These are phyloP conservation scores for Aspergillus felis DNA, from an alignment of 2,329 filamentous ascomycete genomes.

Conservation along the genomic window DNA sequence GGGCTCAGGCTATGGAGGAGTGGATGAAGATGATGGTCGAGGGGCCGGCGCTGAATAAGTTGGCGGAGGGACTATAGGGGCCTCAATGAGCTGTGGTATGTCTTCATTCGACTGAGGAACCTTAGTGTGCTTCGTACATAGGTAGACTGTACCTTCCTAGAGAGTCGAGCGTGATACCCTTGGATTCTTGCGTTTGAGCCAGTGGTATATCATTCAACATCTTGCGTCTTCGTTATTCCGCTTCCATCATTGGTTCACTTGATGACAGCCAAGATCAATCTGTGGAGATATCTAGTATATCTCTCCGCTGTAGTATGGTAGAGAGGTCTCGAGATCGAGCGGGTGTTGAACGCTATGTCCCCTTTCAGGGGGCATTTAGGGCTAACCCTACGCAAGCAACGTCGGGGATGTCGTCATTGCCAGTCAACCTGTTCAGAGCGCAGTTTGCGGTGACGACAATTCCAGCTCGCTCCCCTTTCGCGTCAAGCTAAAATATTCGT, in stretches of 20 bases:
- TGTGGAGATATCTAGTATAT: neutral
- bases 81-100: neutral
- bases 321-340: neutral
- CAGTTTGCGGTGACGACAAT: neutral
- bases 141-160: neutral
- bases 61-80: slow-evolving; percentile 29
- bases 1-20: slow-evolving; percentile 44
- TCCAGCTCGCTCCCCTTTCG: neutral
- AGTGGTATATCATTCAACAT: neutral
- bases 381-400: slow-evolving; percentile 5
- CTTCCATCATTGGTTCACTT: neutral
- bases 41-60: slow-evolving; percentile 38
- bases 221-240: neutral
- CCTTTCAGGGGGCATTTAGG: neutral
- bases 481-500: neutral
- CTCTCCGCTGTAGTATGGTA: neutral
- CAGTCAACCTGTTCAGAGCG: neutral
- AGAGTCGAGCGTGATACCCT: neutral
- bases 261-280: neutral
- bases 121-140: neutral
- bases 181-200: neutral
- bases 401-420: slow-evolving; percentile 2
- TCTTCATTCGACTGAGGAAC: too few species aligned
- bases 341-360: neutral
- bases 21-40: slow-evolving; percentile 51